A percentile compares a stretch with the other conserved stretches of the same genome.
These are phyloP conservation scores for Helotiales sp. DNA, from an alignment of 2,329 filamentous ascomycete genomes.

Conservation along the genomic window DNA sequence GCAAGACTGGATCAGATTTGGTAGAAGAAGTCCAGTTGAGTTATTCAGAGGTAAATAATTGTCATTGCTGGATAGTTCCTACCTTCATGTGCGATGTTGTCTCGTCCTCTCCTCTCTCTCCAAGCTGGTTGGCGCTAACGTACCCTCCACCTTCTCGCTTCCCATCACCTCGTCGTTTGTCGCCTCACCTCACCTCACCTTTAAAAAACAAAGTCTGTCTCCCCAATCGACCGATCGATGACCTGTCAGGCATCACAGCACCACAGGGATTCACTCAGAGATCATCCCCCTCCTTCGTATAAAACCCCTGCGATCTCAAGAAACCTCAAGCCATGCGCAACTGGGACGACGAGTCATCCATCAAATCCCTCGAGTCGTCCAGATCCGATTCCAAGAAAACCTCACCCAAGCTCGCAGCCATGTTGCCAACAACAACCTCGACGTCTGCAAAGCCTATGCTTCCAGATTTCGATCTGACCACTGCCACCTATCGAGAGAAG, in stretches of 20 bases:
- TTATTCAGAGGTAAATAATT: too few species aligned
- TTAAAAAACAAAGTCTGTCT: neutral
- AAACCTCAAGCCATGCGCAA: conserved; percentile 15
- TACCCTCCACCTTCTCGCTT: neutral
- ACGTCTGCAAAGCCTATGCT: neutral
- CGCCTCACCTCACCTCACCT: neutral
- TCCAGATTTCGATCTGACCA: conserved; percentile 5
- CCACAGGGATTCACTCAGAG: conserved; percentile 7
- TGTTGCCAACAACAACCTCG: neutral
- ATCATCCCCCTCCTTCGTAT: neutral
- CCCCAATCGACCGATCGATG: neutral
- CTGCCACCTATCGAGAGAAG: conserved; percentile 11
- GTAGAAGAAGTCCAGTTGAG: too few species aligned
- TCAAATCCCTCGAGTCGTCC: conserved; percentile 1
- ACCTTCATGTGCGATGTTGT: neutral
- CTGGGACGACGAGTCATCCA: conserved; percentile 12
- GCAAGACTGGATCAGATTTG: too few species aligned
- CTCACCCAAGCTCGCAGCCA: neutral
- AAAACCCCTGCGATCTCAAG: neutral
- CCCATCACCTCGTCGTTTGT: neutral
- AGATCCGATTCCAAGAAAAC: neutral
- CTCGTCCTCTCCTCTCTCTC: neutral
- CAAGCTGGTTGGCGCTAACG: too few species aligned
- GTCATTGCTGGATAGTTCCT: neutral
- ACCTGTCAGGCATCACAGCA: conserved; percentile 6